Evolutionary conservation across 2,329 filamentous ascomycete genomes (phyloP).

Genomic region (Arthrobotrys entomopaga): DNA sequence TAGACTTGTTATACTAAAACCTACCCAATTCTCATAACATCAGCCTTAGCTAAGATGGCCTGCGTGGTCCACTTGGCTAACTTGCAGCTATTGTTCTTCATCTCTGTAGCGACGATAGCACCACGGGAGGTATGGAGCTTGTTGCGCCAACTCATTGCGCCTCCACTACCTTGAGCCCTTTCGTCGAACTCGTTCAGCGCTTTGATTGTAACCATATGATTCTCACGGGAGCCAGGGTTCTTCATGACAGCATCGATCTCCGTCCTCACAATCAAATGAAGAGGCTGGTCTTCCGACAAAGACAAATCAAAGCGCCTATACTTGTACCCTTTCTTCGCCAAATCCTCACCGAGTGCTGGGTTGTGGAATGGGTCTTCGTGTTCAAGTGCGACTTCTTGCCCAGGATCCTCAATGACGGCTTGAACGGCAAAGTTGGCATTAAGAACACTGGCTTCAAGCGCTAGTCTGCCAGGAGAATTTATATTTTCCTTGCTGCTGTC

Average conservation of each 20-base stretch:
- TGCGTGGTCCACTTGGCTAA: constrained; percentile 97
- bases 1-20: constrained; percentile 61
- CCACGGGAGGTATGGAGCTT: constrained; percentile 95
- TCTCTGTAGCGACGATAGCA: constrained; percentile 97
- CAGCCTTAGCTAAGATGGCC: constrained; percentile 95
- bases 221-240: constrained; percentile 89
- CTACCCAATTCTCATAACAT: constrained; percentile 97
- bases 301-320: constrained; percentile 97
- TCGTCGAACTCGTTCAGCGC: constrained; percentile 99
- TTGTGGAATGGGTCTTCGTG: constrained; percentile 99
- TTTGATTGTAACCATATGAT: constrained; percentile 91
- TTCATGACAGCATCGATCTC: constrained; percentile 96
- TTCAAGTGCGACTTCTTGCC: constrained; percentile 81
- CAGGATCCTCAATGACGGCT: constrained; percentile 84
- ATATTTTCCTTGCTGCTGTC: constrained; percentile 93
- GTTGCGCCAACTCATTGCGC: constrained; percentile 94
- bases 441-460: constrained; percentile 98
- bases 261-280: constrained; percentile 91
- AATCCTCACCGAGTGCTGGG: constrained; percentile 85
- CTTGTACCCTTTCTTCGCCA: constrained; percentile 97
- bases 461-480: constrained; percentile 91
- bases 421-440: constrained; percentile 99
- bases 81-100: constrained; percentile 99
- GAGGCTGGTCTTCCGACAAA: constrained; percentile 90
- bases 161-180: constrained; percentile 94